These are phyloP conservation scores for Atkinsonella hypoxylon DNA, from an alignment of 2,329 filamentous ascomycete species.

Conservation along the genomic window DNA sequence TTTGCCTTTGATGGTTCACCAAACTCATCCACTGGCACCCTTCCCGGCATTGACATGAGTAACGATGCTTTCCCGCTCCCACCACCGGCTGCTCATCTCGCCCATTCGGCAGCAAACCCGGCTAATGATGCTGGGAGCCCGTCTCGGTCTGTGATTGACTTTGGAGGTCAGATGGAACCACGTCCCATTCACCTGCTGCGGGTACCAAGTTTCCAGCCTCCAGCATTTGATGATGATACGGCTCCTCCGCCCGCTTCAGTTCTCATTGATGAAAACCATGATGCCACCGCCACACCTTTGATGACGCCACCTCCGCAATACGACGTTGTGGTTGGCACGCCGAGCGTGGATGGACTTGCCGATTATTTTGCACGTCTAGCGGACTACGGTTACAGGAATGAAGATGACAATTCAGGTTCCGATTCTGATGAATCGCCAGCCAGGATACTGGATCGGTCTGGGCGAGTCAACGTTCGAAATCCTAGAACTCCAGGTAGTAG, in stretches of 20 bases:
- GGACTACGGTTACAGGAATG: constrained; percentile 45
- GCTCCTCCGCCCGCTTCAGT: constrained; percentile 23
- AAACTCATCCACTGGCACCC: constrained; percentile 44
- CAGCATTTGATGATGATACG: constrained; percentile 68
- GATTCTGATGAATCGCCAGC: constrained; percentile 31
- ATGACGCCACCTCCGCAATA: constrained; percentile 80
- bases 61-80: constrained; percentile 27
- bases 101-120: constrained; percentile 19
- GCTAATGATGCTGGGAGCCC: constrained; percentile 12
- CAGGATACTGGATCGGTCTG: constrained; percentile 36
- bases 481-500: constrained; percentile 42
- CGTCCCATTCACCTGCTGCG: constrained; percentile 78
- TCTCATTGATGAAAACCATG: constrained; percentile 12
- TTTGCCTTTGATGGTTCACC: constrained; percentile 52
- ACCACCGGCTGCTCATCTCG: constrained; percentile 47
- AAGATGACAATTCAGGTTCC: constrained; percentile 26
- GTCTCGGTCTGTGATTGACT: constrained; percentile 4
- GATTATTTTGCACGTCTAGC: constrained; percentile 81
- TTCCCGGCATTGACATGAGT: constrained; percentile 27
- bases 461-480: constrained; percentile 45
- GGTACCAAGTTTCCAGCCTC: constrained; percentile 76
- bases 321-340: constrained; percentile 60
- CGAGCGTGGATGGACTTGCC: constrained; percentile 57
- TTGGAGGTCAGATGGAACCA: constrained; percentile 20
- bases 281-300: constrained; percentile 21